Conservation (phyloP, 305 asterid species). For the Caryopteris hybrid region DNA sequence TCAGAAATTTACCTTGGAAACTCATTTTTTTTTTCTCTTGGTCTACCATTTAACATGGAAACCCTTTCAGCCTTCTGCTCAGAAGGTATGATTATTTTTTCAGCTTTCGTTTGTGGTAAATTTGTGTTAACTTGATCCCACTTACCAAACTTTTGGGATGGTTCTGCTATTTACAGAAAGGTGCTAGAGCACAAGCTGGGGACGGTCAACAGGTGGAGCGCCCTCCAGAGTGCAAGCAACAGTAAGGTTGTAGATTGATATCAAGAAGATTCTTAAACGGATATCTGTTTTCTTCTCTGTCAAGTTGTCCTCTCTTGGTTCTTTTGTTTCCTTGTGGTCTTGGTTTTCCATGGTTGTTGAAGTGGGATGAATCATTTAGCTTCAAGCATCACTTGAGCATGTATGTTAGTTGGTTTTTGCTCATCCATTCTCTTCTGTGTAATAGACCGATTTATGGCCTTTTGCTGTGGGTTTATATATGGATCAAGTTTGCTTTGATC, state of each 20-base stretch:
- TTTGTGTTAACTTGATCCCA: neutral
- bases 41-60: neutral
- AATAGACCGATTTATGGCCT: neutral
- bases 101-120: neutral
- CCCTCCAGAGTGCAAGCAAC: slow-evolving; percentile 53
- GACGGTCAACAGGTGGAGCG: slow-evolving; percentile 39
- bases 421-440: slow-evolving; percentile 8
- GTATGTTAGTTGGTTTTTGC: slow-evolving; percentile 12
- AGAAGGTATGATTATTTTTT: slow-evolving; percentile 17
- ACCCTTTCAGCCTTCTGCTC: slow-evolving; percentile 19
- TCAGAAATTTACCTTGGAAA: neutral
- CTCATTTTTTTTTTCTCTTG: slow-evolving; percentile 10
- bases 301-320: neutral
- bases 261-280: neutral
- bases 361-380: slow-evolving; percentile 17
- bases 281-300: no score
- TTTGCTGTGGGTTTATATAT: slow-evolving; percentile 18
- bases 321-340: slow-evolving; percentile 4
- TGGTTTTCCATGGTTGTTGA: slow-evolving; percentile 7
- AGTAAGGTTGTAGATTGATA: slow-evolving; percentile 18
- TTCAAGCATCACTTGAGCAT: slow-evolving; percentile 13
- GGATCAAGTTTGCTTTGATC: slow-evolving; percentile 7
- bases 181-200: slow-evolving; percentile 18
- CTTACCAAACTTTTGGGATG: slow-evolving; percentile 1
- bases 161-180: slow-evolving; percentile 27